Conservation (phyloP, 164 flowering plant species). For the Chimonanthus praecox region DNA sequence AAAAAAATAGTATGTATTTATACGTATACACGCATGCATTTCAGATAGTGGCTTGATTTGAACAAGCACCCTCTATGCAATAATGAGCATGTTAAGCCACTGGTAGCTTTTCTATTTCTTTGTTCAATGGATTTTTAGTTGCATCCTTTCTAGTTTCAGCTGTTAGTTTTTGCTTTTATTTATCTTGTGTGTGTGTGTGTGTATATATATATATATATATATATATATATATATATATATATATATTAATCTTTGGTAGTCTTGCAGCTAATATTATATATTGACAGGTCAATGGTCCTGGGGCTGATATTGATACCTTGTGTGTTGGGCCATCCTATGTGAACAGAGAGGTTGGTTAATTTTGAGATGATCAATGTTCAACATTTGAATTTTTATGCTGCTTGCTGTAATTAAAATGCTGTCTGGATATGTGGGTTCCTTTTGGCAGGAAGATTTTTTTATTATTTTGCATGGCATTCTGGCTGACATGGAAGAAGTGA, state of each 20-base stretch:
- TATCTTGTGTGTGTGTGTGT: too few relatives aligned
- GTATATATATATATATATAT: too few relatives aligned
- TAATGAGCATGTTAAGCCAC: too few relatives aligned
- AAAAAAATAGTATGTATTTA: too few relatives aligned
- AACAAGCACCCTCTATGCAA: too few relatives aligned
- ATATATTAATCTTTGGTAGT: neutral
- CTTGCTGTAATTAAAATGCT: neutral
- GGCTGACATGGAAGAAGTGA: conserved; percentile 69
- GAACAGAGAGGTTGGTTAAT: conserved; percentile 56
- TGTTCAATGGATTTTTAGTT: too few relatives aligned
- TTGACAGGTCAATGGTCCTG: conserved; percentile 85
- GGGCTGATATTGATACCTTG: conserved; percentile 88
- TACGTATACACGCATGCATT: too few relatives aligned
- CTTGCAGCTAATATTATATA: neutral
- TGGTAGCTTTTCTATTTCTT: too few relatives aligned
- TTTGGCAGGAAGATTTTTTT: conserved; percentile 75
- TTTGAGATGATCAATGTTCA: neutral
- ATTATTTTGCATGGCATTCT: conserved; percentile 59
- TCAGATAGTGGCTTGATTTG: too few relatives aligned
- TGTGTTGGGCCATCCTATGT: conserved; percentile 98
- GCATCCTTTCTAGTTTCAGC: too few relatives aligned
- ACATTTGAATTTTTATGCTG: neutral
- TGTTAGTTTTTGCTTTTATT: too few relatives aligned
- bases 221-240: too few relatives aligned
- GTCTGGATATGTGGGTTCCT: neutral